phyloP scores from a whole-genome alignment of 1,139 yeast genomes.

The Pichia kudriavzevii region DNA sequence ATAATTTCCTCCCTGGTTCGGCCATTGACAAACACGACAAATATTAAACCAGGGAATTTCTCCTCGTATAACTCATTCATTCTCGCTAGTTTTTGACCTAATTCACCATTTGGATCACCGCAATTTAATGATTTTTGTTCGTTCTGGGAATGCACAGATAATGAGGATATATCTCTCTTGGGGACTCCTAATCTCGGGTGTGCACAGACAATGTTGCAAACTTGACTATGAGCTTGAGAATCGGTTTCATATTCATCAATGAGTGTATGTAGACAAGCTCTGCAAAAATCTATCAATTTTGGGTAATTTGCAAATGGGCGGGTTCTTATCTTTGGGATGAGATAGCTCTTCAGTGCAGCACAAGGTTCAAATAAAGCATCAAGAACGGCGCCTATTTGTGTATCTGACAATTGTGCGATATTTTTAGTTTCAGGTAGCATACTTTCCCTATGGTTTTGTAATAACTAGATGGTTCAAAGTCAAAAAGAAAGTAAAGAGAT shows the following conservation, averaged over 20 bases:
- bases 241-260: slow-evolving; percentile 22
- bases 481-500: no score
- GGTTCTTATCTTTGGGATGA: slow-evolving; percentile 32
- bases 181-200: slow-evolving; percentile 85
- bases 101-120: slow-evolving; percentile 31
- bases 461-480: slow-evolving; percentile 13
- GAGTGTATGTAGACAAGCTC: slow-evolving; percentile 26
- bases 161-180: slow-evolving; percentile 25
- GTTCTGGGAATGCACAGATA: slow-evolving; percentile 57
- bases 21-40: slow-evolving; percentile 90
- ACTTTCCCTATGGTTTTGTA: slow-evolving; percentile 17
- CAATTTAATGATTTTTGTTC: slow-evolving; percentile 61
- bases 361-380: slow-evolving; percentile 66
- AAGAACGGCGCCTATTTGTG: slow-evolving; percentile 35
- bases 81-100: slow-evolving; percentile 38
- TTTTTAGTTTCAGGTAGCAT: no score
- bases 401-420: no score
- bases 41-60: slow-evolving; percentile 73
- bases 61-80: slow-evolving; percentile 60
- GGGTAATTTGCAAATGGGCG: slow-evolving; percentile 30
- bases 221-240: slow-evolving; percentile 5
- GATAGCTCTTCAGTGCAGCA: slow-evolving; percentile 38
- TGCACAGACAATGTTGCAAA: slow-evolving; percentile 56
- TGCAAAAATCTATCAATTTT: slow-evolving; percentile 41
- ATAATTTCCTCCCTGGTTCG: slow-evolving; percentile 59